phyloP scores from a whole-genome alignment of 805 yeast genomes.

The Yamadazyma nakazawae region DNA sequence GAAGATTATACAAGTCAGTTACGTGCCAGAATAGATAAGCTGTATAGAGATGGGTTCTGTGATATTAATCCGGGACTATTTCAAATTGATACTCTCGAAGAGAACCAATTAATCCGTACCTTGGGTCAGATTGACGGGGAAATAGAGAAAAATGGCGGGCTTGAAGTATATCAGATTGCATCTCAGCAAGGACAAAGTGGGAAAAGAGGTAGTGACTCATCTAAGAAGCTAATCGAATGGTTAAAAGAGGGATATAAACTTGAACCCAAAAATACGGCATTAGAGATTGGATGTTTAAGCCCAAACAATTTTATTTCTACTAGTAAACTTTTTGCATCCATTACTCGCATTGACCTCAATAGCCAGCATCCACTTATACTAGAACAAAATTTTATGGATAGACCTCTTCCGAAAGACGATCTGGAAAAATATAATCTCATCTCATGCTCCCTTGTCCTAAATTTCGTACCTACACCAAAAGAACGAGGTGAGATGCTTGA shows the following conservation, averaged over 20 bases:
- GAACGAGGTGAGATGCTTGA: slow-evolving; percentile 76
- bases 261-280: slow-evolving; percentile 33
- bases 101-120: slow-evolving; percentile 18
- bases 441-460: slow-evolving; percentile 83
- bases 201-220: slow-evolving; percentile 88
- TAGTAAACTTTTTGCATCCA: slow-evolving; percentile 47
- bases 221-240: slow-evolving; percentile 77
- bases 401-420: slow-evolving; percentile 52
- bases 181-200: slow-evolving; percentile 79
- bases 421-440: slow-evolving; percentile 57
- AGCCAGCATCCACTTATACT: slow-evolving; percentile 70
- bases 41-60: slow-evolving; percentile 8
- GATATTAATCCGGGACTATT: neutral
- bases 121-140: slow-evolving; percentile 62
- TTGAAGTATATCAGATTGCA: slow-evolving; percentile 78
- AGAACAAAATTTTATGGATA: slow-evolving; percentile 81
- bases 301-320: slow-evolving; percentile 66
- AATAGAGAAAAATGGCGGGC: slow-evolving; percentile 66
- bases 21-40: neutral
- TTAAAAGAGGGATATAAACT: slow-evolving; percentile 27
- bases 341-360: slow-evolving; percentile 72
- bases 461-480: slow-evolving; percentile 74
- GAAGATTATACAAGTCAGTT: slow-evolving; percentile 15
- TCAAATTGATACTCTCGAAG: slow-evolving; percentile 9
- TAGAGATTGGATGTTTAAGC: slow-evolving; percentile 84